These are phyloP conservation scores for Tylopilus sp. DNA, from an alignment of 768 basidiomycete species.

Conservation along the genomic window DNA sequence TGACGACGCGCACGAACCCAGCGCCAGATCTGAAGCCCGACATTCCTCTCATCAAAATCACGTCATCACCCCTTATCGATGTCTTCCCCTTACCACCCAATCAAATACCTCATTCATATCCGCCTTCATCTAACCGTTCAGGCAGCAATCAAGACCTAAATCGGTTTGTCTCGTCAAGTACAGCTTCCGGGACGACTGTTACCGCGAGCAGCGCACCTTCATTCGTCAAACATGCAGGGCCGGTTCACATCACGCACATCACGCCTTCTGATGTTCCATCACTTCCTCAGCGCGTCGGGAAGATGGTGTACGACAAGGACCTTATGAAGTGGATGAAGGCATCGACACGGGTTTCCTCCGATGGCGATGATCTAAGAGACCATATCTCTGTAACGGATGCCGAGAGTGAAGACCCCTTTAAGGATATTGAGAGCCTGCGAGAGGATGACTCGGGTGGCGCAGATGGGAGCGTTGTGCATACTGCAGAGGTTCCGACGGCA, in stretches of 20 bases:
- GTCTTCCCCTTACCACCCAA: conserved; percentile 32
- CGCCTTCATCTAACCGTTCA: conserved; percentile 49
- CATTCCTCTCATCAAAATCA: conserved; percentile 29
- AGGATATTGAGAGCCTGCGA: conserved; percentile 82
- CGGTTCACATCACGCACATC: conserved; percentile 76
- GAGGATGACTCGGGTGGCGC: conserved; percentile 50
- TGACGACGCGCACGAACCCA: conserved; percentile 6
- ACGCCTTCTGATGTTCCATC: conserved; percentile 73
- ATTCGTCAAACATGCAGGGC: conserved; percentile 81
- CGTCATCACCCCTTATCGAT: conserved; percentile 27
- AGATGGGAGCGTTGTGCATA: background rate
- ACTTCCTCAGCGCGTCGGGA: conserved; percentile 76
- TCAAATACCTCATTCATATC: conserved; percentile 36
- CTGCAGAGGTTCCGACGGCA: conserved; percentile 4
- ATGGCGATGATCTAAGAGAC: conserved; percentile 29
- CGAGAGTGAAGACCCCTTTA: conserved; percentile 85
- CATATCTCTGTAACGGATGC: conserved; percentile 35
- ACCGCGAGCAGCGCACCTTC: conserved; percentile 73
- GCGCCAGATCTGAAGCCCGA: conserved; percentile 1
- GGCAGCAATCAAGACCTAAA: conserved; percentile 70
- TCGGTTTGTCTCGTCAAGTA: conserved; percentile 88
- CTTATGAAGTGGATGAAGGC: conserved; percentile 85
- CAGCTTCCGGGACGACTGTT: conserved; percentile 69
- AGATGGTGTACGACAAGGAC: conserved; percentile 83
- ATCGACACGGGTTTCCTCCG: conserved; percentile 35